Evolutionary conservation across 805 yeast species (phyloP), one percentile per base, ranked within the genome.

Genomic region (Wickerhamiella bombiphila): DNA sequence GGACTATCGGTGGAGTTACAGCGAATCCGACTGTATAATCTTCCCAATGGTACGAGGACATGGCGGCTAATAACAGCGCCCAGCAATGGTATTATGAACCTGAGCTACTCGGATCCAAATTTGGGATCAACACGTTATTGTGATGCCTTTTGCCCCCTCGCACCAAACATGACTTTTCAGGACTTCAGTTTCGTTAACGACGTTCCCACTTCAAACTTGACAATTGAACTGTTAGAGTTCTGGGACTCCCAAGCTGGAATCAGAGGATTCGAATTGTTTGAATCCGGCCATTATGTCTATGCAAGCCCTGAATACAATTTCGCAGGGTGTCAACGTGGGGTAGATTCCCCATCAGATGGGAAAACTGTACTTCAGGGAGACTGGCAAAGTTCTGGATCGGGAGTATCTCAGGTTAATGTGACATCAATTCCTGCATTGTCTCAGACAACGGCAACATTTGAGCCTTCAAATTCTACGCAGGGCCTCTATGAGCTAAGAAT

Each of bases 101-200:
- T 91, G 45, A 74, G 93, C 0, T 91, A 85, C 51, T 61, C 80
- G 17, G 88, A 88, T 52, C 93, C 94, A 2, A 42, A 53, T 0
- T 68, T 82, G 2, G 73, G 77, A 35, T 58, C 64, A n/a, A 36
- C 68, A 3, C 54, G 59, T 13, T 60, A 61, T 52, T 91, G 98
- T 63, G 94, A 85, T 56, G 93, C 94, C 1, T 77, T 72, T 69
- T 91, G 98, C 57, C 93, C 95, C 1, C 61, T 88, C 19, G 58
- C 68, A 1, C 17, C 35, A 4, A 30, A 50, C n/a, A 43, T 59
- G 1, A 56, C 61, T n/a, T 83, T 66, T 51, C 88, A 80, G 52
- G 95, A 86, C 42, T 91, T 82, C 60, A 74, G 75, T 2, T 80
- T 91, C 53, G 80, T 74, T 29, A 78, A 88, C 53, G 57, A 65